phyloP scores from a whole-genome alignment of 768 basidiomycete genomes.

The Phaeotremella fagi region DNA sequence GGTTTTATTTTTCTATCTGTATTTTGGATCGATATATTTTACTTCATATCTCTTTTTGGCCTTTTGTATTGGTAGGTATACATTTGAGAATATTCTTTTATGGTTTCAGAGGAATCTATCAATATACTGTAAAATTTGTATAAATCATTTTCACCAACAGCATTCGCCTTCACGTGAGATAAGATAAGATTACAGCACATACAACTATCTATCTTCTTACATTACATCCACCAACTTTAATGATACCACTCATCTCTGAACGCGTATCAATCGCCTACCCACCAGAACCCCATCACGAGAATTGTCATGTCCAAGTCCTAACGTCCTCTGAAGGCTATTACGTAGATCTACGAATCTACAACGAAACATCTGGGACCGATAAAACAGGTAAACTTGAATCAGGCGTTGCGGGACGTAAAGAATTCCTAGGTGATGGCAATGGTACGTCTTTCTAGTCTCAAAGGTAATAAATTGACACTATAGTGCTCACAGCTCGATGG shows the following conservation, averaged over 20 bases:
- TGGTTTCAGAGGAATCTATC: no score
- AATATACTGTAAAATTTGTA: no score
- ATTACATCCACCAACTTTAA: no score
- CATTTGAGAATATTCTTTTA: no score
- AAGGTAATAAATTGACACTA: not conserved
- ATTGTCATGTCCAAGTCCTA: not conserved
- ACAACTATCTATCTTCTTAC: no score
- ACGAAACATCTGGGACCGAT: not conserved
- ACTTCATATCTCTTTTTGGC: not conserved
- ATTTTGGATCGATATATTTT: not conserved
- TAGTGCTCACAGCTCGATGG: not conserved
- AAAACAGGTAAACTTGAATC: not conserved
- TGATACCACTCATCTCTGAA: not conserved
- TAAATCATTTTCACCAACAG: no score
- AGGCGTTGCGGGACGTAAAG: not conserved
- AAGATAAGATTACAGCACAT: no score
- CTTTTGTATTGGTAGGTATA: not conserved
- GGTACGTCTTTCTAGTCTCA: not conserved
- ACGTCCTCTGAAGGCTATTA: not conserved
- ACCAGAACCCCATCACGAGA: not conserved
- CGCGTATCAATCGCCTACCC: not conserved
- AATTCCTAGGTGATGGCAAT: not conserved
- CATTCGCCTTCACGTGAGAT: no score
- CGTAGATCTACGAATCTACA: not conserved
- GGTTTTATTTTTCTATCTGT: not conserved